phyloP scores from a whole-genome alignment of 352 stramenopile genomes.

The Pythium insidiosum region DNA sequence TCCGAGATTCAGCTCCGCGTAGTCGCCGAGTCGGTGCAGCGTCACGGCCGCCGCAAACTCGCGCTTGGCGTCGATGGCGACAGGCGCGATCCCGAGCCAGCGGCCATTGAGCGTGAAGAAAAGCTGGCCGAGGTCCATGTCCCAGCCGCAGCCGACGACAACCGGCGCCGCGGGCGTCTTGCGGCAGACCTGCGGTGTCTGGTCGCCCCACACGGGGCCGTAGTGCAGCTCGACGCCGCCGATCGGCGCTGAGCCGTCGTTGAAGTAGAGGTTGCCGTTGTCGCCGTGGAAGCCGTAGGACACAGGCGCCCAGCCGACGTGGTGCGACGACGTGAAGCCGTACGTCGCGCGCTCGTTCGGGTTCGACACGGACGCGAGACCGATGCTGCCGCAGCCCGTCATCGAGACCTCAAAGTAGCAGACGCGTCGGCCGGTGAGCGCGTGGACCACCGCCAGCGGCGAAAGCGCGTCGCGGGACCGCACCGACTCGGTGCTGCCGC shows the following conservation, averaged over 20 bases:
- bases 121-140: conserved; percentile 7
- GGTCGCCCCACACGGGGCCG: conserved; percentile 14
- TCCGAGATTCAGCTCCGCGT: conserved; percentile 25
- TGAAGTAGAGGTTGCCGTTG: conserved; percentile 23
- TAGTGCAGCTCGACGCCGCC: conserved; percentile 8
- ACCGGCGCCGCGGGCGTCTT: neutral
- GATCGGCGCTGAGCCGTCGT: conserved; percentile 8
- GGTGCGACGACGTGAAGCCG: conserved; percentile 20
- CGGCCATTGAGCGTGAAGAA: conserved; percentile 30
- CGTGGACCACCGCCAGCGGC: conserved; percentile 9
- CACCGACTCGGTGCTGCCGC: conserved; percentile 23
- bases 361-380: conserved; percentile 12
- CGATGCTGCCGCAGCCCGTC: conserved; percentile 19
- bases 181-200: neutral
- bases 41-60: conserved; percentile 22
- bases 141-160: conserved; percentile 22
- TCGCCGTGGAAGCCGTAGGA: conserved; percentile 37
- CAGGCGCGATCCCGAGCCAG: conserved; percentile 14
- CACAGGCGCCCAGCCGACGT: conserved; percentile 25
- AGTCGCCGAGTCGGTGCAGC: conserved; percentile 23
- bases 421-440: no score
- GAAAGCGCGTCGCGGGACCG: conserved; percentile 11
- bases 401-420: conserved; percentile 29
- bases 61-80: conserved; percentile 1
- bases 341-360: conserved; percentile 11